Conservation (phyloP, 257 asterid species). For the Fraxinus cuspidata region DNA sequence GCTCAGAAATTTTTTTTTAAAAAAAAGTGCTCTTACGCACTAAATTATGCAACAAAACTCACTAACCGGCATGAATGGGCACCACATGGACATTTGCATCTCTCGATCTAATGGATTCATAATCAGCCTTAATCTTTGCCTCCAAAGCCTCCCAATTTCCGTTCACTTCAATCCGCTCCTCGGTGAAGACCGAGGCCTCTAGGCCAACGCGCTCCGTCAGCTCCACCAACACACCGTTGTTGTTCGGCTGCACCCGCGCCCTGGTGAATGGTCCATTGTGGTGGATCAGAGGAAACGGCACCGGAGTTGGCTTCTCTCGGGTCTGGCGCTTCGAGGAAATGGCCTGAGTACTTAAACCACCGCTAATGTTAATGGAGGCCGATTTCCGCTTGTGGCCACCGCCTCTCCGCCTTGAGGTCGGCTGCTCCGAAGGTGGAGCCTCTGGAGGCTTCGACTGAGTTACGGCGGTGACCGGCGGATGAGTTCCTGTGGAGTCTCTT, state of each 20-base stretch:
- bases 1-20: not conserved
- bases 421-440: slow-evolving; percentile 46
- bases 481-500: slow-evolving; percentile 59
- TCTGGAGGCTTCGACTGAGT: slow-evolving; percentile 32
- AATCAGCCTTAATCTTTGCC: slow-evolving; percentile 76
- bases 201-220: slow-evolving; percentile 40
- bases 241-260: slow-evolving; percentile 83
- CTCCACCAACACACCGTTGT: slow-evolving; percentile 43
- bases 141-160: slow-evolving; percentile 81
- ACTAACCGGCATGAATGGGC: slow-evolving; percentile 92
- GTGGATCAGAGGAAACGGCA: slow-evolving; percentile 83
- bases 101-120: slow-evolving; percentile 58
- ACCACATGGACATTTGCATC: slow-evolving; percentile 74
- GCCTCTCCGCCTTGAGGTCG: slow-evolving; percentile 75
- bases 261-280: slow-evolving; percentile 89
- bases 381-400: slow-evolving; percentile 83
- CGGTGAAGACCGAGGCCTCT: slow-evolving; percentile 49
- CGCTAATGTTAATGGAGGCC: slow-evolving; percentile 56
- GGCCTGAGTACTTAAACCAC: slow-evolving; percentile 54
- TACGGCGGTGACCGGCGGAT: slow-evolving; percentile 41
- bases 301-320: slow-evolving; percentile 70
- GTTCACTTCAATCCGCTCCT: slow-evolving; percentile 43
- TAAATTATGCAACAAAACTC: slow-evolving; percentile 2
- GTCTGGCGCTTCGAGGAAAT: slow-evolving; percentile 79
- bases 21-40: slow-evolving; percentile 1